Base-by-base conservation (phyloP, 169 alveolate species). In the Plasmodium blacklocki region DNA sequence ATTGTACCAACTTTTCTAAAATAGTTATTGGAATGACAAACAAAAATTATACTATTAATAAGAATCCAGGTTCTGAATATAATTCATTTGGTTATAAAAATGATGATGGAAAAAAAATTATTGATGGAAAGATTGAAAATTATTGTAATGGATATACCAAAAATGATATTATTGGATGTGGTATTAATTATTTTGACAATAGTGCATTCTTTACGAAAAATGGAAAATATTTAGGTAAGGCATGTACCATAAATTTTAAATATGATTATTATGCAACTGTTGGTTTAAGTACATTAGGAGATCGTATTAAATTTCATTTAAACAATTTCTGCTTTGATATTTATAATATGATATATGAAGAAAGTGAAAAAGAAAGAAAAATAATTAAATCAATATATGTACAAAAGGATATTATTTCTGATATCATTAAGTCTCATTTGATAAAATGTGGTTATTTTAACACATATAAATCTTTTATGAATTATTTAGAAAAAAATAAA, bases 111-210 rank as follows among this genome's bases (percentile, higher is more conserved):
- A 58, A 89, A 49, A 73, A 87, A 74, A 64, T 94, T 66, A 60
- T 72, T 59, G 80, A 67, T 67, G 94, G 95, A 3, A 67, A 88
- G 47, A 56, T 76, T 12, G 97, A 93, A 60, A 49, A 72, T 52
- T 95, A 91, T 58, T 93, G 96, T 50, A 75, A 94, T 23, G 73
- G 95, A 39, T 95, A 93, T 70, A 93, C 94, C 15, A 62, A 76
- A 58, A 89, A 93, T 78, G 97, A 95, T 64, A 93, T 93, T n/a
- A 73, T 95, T 12, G 97, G 97, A 6, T 94, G 96, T 59, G 97
- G 97, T 18, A 93, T 95, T 21, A 92, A 94, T 58, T 90, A 95
- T 74, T 26, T 67, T 66, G 88, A 93, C 29, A 93, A 89, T 39
- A 75, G 93, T 45, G 92, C 94, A 15, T 95, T 95, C 87, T 95